Conservation (phyloP, 495 filamentous ascomycete species). For the Neurospora tetrasperma region DNA sequence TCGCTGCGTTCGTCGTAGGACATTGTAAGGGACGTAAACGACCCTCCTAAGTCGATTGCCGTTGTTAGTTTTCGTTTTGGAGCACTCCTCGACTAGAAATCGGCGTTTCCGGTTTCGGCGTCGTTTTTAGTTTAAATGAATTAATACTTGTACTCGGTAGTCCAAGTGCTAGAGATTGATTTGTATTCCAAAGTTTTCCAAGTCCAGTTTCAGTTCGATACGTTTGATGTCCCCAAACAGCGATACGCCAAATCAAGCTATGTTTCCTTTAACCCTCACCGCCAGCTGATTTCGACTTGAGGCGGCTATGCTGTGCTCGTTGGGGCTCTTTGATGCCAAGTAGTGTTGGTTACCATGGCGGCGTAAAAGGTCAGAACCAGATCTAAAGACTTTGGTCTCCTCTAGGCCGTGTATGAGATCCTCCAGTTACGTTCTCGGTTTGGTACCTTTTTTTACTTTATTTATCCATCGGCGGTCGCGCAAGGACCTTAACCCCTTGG, state of each 20-base stretch:
- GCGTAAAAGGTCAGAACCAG: neutral
- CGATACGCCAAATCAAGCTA: neutral
- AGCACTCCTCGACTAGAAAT: no score
- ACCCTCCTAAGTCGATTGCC: no score
- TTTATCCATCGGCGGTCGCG: neutral
- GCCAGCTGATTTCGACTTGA: neutral
- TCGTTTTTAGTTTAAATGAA: no score
- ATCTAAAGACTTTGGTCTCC: neutral
- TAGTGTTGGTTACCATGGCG: neutral
- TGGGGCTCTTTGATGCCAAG: neutral
- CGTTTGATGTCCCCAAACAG: neutral
- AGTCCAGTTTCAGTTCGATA: neutral
- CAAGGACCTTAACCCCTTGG: neutral
- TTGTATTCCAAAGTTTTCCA: neutral
- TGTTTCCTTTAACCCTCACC: neutral
- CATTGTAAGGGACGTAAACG: no score
- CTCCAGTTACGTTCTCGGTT: neutral
- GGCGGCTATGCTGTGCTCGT: neutral
- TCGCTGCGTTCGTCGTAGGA: no score
- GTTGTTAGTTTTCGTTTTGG: no score
- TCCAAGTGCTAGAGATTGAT: neutral
- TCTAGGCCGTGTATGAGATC: neutral
- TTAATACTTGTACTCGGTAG: neutral
- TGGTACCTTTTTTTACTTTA: neutral
- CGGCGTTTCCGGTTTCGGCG: no score